phyloP scores from a whole-genome alignment of 768 basidiomycete species.

The Agrocybe praecox region DNA sequence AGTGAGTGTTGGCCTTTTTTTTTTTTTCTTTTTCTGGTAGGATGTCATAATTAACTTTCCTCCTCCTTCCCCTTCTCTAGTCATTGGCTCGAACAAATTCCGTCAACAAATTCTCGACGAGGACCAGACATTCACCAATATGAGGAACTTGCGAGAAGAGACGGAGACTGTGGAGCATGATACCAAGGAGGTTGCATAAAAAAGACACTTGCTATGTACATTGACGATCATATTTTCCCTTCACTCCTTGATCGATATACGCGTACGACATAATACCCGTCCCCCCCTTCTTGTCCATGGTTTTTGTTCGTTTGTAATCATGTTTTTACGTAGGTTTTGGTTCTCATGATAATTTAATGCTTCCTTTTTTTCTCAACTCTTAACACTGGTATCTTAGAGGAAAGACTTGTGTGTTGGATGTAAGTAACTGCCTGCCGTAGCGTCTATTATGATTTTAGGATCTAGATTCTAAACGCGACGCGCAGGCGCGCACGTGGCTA shows the following conservation, averaged over 20 bases:
- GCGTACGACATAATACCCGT: background rate
- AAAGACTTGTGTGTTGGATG: too few relatives aligned
- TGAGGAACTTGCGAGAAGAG: conserved; percentile 11
- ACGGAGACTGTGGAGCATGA: conserved; percentile 7
- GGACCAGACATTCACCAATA: conserved; percentile 21
- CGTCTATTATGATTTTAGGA: too few relatives aligned
- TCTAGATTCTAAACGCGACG: too few relatives aligned
- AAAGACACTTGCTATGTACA: background rate
- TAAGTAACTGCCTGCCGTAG: too few relatives aligned
- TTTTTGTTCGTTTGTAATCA: background rate
- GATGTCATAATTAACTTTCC: background rate
- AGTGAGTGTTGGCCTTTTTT: conserved; percentile 19
- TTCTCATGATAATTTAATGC: background rate
- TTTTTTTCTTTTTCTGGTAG: background rate
- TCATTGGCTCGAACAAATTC: conserved; percentile 44
- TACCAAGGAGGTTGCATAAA: background rate
- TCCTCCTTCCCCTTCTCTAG: too few relatives aligned
- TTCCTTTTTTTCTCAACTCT: background rate
- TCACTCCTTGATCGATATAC: too few relatives aligned
- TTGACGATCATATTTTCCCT: too few relatives aligned
- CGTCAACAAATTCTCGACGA: conserved; percentile 29
- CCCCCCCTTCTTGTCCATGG: too few relatives aligned
- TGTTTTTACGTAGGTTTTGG: background rate
- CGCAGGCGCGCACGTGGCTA: too few relatives aligned
- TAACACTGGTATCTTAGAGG: background rate